These are phyloP conservation scores for Mitragyna speciosa DNA, from an alignment of 257 asterid genomes.

Conservation along the genomic window DNA sequence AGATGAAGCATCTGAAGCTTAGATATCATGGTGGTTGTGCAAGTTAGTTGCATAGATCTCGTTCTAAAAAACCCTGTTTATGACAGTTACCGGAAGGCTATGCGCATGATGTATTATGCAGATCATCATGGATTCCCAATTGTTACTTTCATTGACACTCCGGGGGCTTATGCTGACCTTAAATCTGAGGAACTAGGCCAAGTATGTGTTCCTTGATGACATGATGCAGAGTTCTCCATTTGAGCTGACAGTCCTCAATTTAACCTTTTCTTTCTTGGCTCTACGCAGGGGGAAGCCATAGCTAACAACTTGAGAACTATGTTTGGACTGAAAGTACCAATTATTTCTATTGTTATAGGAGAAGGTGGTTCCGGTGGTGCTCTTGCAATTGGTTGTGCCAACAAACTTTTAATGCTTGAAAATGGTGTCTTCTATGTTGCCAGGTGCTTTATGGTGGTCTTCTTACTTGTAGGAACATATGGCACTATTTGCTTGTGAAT, in stretches of 20 bases:
- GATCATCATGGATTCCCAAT: slow-evolving; percentile 93
- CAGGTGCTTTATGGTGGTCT: slow-evolving; percentile 47
- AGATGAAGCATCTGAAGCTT: not conserved
- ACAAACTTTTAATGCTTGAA: slow-evolving; percentile 94
- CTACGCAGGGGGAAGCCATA: slow-evolving; percentile 89
- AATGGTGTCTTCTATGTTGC: slow-evolving; percentile 98
- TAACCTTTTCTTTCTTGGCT: slow-evolving; percentile 20
- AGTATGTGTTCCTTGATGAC: slow-evolving; percentile 41
- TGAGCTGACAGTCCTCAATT: slow-evolving; percentile 14
- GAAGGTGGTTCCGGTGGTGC: slow-evolving; percentile 99
- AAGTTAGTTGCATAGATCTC: not conserved
- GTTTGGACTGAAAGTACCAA: slow-evolving; percentile 98
- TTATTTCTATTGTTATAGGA: slow-evolving; percentile 83
- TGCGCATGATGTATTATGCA: slow-evolving; percentile 89
- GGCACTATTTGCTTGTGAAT: not conserved
- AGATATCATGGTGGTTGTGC: not conserved
- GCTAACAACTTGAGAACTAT: slow-evolving; percentile 91
- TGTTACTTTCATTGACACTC: slow-evolving; percentile 84
- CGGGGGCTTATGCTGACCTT: slow-evolving; percentile 93
- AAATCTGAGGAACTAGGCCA: slow-evolving; percentile 84
- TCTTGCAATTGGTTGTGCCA: slow-evolving; percentile 95
- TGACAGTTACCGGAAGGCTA: slow-evolving; percentile 83
- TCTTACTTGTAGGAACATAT: not conserved
- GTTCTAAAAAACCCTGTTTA: slow-evolving; percentile 7
- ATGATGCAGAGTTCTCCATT: slow-evolving; percentile 9